A percentile compares a stretch with the other conserved stretches of the same genome.
Evolutionary conservation across 129 eudicot species (phyloP).

Genomic region (Oenanthe sinensis): DNA sequence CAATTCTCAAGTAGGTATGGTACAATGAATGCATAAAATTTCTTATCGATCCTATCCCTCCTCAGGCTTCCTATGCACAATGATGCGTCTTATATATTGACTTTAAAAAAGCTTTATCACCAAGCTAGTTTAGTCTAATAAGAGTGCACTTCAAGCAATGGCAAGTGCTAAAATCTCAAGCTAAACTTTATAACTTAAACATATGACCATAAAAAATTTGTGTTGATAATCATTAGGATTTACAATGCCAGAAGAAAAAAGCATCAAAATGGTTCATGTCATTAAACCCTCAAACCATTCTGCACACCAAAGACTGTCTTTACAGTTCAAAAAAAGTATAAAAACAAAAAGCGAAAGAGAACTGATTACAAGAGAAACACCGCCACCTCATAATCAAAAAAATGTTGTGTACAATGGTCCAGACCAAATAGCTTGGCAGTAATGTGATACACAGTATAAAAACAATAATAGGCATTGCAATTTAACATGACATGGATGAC

Average conservation of each 20-base stretch:
- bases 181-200: not conserved
- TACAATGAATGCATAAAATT: too few species aligned
- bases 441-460: not conserved
- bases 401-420: too few species aligned
- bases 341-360: too few species aligned
- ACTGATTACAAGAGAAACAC: too few species aligned
- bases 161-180: not conserved
- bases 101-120: too few species aligned
- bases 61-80: too few species aligned
- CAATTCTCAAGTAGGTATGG: not conserved
- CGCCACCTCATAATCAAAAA: too few species aligned
- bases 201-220: not conserved
- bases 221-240: not conserved
- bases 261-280: not conserved
- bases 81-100: too few species aligned
- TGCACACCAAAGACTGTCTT: not conserved
- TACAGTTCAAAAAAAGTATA: not conserved
- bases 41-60: too few species aligned
- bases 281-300: not conserved
- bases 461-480: not conserved
- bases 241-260: not conserved
- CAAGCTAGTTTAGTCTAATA: too few species aligned
- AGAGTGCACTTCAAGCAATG: too few species aligned
- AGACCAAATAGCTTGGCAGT: not conserved
- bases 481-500: not conserved